Evolutionary conservation across 331 rosid genomes (phyloP), one percentile per base, ranked within the genome.

Genomic region (Pyrus hybrid): DNA sequence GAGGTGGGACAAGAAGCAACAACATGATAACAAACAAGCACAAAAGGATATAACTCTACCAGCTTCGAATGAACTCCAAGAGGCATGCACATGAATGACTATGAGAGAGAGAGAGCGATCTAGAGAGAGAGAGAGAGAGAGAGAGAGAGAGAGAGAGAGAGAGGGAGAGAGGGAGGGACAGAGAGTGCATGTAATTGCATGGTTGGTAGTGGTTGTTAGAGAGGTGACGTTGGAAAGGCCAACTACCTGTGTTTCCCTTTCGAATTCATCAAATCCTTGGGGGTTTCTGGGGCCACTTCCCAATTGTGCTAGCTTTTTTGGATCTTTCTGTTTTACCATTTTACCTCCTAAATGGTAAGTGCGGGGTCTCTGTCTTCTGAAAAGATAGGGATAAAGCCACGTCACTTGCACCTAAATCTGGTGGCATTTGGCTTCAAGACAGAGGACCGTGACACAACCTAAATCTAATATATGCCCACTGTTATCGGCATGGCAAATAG

Each of bases 121-220:
- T 35, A 33, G 3, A 33, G 41, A 37, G 43, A 35, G n/a, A n/a
- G n/a, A n/a, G n/a, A n/a, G n/a, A 57, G 62, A 6, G 60, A 53
- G 60, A 53, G 60, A 53, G 58, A 18, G 22, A 6, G 62, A 25
- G 72, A 43, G 16, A 25, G 73, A 47, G 43, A 0, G 12, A 8
- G 41, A 2, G 43, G 10, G 43, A 4, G 30, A 29, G 30, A 35
- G 43, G 12, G 43, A 35, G 43, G 43, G 45, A 41, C 13, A 41
- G 45, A 41, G 45, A 41, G 45, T 41, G 45, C 45, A 10, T 33
- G 20, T 5, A 35, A 69, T 5, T 9, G 7, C 7, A 66, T 8
- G 53, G 70, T 61, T 80, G 80, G 80, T 80, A 10, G 47, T 2
- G 22, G 76, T 80, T 51, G 83, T 41, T 80, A 47, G 21, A 6